Evolutionary conservation across 805 yeast species (phyloP), one percentile per base, ranked within the genome.

Genomic region (Metschnikowia cerradonensis): DNA sequence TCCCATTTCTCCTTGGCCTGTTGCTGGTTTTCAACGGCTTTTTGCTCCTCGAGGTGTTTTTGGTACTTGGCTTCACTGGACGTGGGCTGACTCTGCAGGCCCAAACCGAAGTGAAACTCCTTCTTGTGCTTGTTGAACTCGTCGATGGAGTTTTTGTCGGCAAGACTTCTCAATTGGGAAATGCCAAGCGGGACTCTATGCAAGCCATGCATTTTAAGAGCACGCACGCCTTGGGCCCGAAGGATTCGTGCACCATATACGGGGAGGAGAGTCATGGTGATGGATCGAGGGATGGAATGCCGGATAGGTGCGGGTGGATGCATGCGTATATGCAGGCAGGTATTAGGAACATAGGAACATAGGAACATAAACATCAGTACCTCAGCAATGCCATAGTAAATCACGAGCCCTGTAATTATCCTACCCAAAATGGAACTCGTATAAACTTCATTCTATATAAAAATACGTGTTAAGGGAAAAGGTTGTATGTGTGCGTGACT

Each of bases 61-160:
- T 63, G 65, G 26, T 70, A 64, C 55, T 69, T 71, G 54, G 68
- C 71, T 37, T 73, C 76, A 1, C 75, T 65, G 11, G 72, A 62
- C 3, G 72, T 70, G 4, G 61, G 64, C n/a, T 41, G 30, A 15
- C 35, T 51, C 13, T 38, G 41, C 41, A 19, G 23, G 40, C 40
- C 40, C n/a, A 52, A 53, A 30, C 45, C 15, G 52, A 62, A 70
- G 32, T 45, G 54, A 51, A 66, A 70, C 30, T 59, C 54, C 14
- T 62, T 66, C 53, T 68, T 70, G 31, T 57, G 56, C 52, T 66
- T 69, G 56, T 73, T 72, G 63, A 72, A 72, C 17, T 68, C 69
- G 4, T 73, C 76, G 40, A 73, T 68, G 39, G 60, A 54, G 20
- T 49, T 40, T 36, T 50, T 50, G 17, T 53, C 43, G 15, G 54